Evolutionary conservation across 768 basidiomycete genomes (phyloP).

Genomic region (Lactarius trivialis): DNA sequence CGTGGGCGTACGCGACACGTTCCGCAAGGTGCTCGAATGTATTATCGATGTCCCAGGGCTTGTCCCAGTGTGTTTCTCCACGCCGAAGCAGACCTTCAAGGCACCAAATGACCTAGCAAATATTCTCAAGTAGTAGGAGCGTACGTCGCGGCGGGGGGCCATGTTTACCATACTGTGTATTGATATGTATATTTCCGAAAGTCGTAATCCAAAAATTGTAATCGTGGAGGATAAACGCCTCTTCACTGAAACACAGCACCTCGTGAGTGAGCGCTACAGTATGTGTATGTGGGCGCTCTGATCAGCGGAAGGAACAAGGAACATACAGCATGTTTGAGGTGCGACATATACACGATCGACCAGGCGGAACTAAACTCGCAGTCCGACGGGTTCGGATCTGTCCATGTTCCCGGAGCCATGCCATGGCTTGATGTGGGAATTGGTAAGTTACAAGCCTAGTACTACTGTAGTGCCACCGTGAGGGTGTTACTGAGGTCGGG

Average conservation of each 20-base stretch:
- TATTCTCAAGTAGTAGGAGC: not conserved
- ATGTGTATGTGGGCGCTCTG: not conserved
- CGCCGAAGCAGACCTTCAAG: constrained; percentile 27
- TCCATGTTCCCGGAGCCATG: not conserved
- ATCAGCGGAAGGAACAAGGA: not conserved
- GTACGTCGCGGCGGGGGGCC: not conserved
- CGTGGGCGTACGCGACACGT: constrained; percentile 70
- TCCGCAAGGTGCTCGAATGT: constrained; percentile 67
- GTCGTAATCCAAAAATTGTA: not conserved
- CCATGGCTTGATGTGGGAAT: not conserved
- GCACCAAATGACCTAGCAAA: constrained; percentile 14
- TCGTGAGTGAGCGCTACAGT: not conserved
- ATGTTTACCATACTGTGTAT: not conserved
- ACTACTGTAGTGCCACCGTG: no score
- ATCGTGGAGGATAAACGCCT: no score
- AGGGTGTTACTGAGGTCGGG: no score
- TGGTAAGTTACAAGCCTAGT: not conserved
- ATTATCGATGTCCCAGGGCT: constrained; percentile 78
- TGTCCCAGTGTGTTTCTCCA: constrained; percentile 68
- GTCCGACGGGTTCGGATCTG: not conserved
- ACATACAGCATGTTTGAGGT: not conserved
- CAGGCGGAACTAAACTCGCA: not conserved
- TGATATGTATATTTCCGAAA: not conserved
- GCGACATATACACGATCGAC: no score
- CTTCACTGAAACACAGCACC: not conserved